Evolutionary conservation across 1,284 basidiomycete genomes (phyloP).

Genomic region (Limonomyces culmigenus): DNA sequence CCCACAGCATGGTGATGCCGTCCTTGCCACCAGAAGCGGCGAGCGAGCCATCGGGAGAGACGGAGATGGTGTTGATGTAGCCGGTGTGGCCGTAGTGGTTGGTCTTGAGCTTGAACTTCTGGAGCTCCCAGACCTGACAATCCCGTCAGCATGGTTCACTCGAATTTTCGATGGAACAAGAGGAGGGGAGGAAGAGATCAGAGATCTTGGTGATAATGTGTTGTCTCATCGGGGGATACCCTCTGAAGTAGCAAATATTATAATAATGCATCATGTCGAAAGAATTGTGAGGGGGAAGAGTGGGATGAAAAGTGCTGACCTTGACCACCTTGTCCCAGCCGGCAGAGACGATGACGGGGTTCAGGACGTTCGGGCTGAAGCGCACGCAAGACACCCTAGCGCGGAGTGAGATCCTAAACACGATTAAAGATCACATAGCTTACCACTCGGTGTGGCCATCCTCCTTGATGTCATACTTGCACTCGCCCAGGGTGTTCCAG

Average conservation of each 20-base stretch:
- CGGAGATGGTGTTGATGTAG: slow-evolving; percentile 98
- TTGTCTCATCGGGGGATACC: slow-evolving; percentile 52
- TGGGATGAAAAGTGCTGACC: slow-evolving; percentile 35
- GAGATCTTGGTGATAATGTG: slow-evolving; percentile 67
- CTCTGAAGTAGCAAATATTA: slow-evolving; percentile 51
- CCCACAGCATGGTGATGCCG: slow-evolving; percentile 99
- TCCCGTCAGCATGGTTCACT: neutral
- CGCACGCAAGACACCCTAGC: slow-evolving; percentile 95
- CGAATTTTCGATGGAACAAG: neutral
- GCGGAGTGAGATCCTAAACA: neutral
- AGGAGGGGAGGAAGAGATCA: slow-evolving; percentile 24
- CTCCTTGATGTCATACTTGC: slow-evolving; percentile 99
- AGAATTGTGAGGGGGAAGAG: slow-evolving; percentile 1
- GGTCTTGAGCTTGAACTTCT: slow-evolving; percentile 99
- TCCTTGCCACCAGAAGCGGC: slow-evolving; percentile 99
- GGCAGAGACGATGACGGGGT: slow-evolving; percentile 97
- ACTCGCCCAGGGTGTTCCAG: slow-evolving; percentile 99
- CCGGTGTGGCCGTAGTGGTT: slow-evolving; percentile 99
- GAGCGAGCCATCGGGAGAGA: slow-evolving; percentile 97
- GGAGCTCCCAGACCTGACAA: slow-evolving; percentile 93
- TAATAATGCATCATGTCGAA: slow-evolving; percentile 4
- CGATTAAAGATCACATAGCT: slow-evolving; percentile 10
- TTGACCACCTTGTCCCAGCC: slow-evolving; percentile 99
- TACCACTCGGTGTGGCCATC: slow-evolving; percentile 95
- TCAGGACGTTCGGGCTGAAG: slow-evolving; percentile 96